phyloP scores from a whole-genome alignment of 768 basidiomycete genomes.

The Candolleomyces aberdarensis region DNA sequence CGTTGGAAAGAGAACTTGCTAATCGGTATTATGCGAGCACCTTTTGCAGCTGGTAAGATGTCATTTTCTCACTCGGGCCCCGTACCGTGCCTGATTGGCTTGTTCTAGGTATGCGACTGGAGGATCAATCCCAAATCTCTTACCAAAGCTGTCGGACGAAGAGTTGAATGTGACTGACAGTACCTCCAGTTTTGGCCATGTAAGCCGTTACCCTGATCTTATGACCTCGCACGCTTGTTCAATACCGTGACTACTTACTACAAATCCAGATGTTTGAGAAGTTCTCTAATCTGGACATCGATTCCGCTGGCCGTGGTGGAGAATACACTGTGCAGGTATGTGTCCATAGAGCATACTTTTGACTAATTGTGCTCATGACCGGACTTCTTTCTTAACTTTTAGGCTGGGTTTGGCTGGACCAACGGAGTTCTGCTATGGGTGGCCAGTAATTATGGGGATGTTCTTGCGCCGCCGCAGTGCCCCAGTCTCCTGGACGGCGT shows the following conservation, averaged over 20 bases:
- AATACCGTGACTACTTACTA: constrained; percentile 4
- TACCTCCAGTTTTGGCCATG: constrained; percentile 68
- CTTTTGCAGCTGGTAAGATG: constrained; percentile 82
- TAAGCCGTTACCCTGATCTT: constrained; percentile 30
- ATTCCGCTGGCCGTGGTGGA: constrained; percentile 76
- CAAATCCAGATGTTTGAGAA: constrained; percentile 78
- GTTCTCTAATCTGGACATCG: constrained; percentile 75
- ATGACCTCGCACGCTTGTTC: neutral
- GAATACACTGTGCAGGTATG: constrained; percentile 84
- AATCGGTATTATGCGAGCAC: constrained; percentile 83
- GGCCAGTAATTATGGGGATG: constrained; percentile 59
- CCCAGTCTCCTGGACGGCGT: constrained; percentile 37
- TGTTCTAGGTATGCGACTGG: constrained; percentile 76
- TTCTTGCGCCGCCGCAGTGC: constrained; percentile 61
- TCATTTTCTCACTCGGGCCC: neutral
- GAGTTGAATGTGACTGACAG: constrained; percentile 71
- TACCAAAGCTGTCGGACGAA: constrained; percentile 65
- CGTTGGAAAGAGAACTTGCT: constrained; percentile 68
- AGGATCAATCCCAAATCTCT: constrained; percentile 69
- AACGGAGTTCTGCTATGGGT: constrained; percentile 81
- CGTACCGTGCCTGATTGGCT: neutral
- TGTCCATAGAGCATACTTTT: neutral
- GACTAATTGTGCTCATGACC: neutral
- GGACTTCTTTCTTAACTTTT: neutral
- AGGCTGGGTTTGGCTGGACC: constrained; percentile 87